Base-by-base conservation (phyloP, 2,329 filamentous ascomycete genomes). In the Sporothrix globosa region DNA sequence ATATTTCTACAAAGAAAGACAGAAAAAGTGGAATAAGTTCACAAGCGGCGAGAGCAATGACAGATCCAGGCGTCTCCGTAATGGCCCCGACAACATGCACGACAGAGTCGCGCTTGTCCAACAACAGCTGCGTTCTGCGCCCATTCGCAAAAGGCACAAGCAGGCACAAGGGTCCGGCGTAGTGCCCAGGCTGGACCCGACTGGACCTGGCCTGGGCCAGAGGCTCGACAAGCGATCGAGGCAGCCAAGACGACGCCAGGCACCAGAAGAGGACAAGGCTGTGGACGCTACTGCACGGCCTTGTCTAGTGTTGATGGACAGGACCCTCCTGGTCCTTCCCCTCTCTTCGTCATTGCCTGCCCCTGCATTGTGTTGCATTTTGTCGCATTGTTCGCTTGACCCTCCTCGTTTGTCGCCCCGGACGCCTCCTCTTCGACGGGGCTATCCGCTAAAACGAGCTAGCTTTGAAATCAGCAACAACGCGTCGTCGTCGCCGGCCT, bases 241-340 rank as follows among this genome's bases (percentile, higher is more conserved):
- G 7, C 6, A 9, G 3, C 34, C 34, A 34, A 34, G 34, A 34
- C 34, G 34, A 34, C 6, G 17, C 56, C 34, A 41, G 34, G 34
- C 56, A 60, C 41, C 34, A 21, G 14, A 63, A 63, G 24, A 30
- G 21, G 60, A 63, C 41, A 66, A 66, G 60, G 60, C 61, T 34
- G 46, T 19, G 27, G n/a, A 46, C 61, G 61, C 61, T 66, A 66
- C 61, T 66, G 61, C 46, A 66, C 27, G 41, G 60, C 41, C 60
- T 63, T 63, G 60, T 44, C 56, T 60, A 34, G 56, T 41, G 56
- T 21, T 17, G 34, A 34, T 14, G 41, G 14, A 53, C 21, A 3
- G 41, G 14, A 53, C 21, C 50, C 50, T n/a, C n/a, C 50, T 53
- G n/a, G n/a, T 53, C 10, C 3, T 24, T 21, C 21, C 7, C 50